Evolutionary conservation across 1,139 yeast genomes (phyloP), one percentile per base, ranked within the genome.

Genomic region (Geotrichum bryndzae): DNA sequence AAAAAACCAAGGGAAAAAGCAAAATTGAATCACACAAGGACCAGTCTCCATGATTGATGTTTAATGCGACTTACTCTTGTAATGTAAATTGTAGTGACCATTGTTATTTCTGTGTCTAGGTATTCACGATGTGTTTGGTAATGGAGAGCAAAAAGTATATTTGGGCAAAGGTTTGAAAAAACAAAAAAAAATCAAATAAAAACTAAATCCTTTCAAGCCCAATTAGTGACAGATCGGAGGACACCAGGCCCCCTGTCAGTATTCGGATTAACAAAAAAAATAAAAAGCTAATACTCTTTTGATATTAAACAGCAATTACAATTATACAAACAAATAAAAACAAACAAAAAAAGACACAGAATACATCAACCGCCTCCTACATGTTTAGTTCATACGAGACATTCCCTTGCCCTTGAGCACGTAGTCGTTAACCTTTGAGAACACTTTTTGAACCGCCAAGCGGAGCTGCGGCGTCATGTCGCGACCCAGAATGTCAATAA

Each of bases 401-500:
- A 11, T 22, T 88, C 86, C 64, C 96, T 60, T 56, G 4, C 62
- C 62, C 54, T 60, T 60, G 10, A 60, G 33, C 2, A 60, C 56
- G 35, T 57, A 53, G 29, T 60, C 62, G 33, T 60, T 56, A 15
- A 60, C 62, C n/a, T 54, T 80, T 2, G 80, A 73, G 66, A 92
- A 80, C 69, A 88, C 88, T 35, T 78, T 78, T 73, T 84, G 84
- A 57, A 92, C 80, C 0, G 92, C 87, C 41, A 76, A 74, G 64
- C 97, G 80, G 66, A 92, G 76, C 63, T 90, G 96, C 0, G 84
- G 76, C 35, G 90, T 82, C 70, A 90, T 80, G 66, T 84, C 86
- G 75, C 87, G 86, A 68, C 85, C 82, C 67, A 94, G 79, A 56
- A 92, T 78, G 60, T 80, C 81, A 69, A 91, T 79, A 25, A 90